Conservation (phyloP, 1,139 yeast genomes). For the Kurtzmaniella quercitrusa region DNA sequence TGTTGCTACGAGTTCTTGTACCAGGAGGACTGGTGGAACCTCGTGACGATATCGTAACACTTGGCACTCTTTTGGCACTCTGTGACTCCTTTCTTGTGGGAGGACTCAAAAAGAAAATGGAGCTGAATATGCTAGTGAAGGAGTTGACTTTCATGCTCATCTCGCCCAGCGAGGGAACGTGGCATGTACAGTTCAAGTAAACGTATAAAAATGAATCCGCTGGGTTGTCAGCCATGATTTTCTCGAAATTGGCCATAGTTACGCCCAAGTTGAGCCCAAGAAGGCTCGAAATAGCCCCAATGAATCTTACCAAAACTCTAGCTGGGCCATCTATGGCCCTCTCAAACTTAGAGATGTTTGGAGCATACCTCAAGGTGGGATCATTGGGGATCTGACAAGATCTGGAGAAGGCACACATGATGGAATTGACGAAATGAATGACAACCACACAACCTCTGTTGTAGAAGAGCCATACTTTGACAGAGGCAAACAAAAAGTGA, state of each 20-base stretch:
- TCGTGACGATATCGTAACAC: not conserved
- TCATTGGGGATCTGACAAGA: not conserved
- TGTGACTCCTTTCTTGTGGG: not conserved
- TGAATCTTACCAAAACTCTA: not conserved
- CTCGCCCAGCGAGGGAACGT: constrained; percentile 9
- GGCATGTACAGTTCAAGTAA: constrained; percentile 11
- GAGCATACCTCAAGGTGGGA: not conserved
- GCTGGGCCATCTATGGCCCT: not conserved
- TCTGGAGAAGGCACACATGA: constrained; percentile 3
- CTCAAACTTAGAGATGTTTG: not conserved
- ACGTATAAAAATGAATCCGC: constrained; percentile 8
- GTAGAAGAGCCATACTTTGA: constrained; percentile 25
- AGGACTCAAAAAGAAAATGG: not conserved
- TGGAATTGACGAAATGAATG: constrained; percentile 5
- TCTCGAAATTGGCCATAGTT: constrained; percentile 1
- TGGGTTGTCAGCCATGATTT: constrained; percentile 1
- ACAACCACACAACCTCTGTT: constrained; percentile 23
- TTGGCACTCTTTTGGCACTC: not conserved
- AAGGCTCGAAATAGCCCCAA: not conserved
- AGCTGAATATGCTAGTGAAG: not conserved
- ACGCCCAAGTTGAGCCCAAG: not conserved
- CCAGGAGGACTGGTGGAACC: not conserved
- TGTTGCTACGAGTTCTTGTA: not conserved
- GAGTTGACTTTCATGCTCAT: constrained; percentile 6
- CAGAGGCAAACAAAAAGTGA: constrained; percentile 9